Evolutionary conservation across 2,329 filamentous ascomycete species (phyloP), one percentile per base, ranked within the genome.

Genomic region (Leptographium lundbergii): DNA sequence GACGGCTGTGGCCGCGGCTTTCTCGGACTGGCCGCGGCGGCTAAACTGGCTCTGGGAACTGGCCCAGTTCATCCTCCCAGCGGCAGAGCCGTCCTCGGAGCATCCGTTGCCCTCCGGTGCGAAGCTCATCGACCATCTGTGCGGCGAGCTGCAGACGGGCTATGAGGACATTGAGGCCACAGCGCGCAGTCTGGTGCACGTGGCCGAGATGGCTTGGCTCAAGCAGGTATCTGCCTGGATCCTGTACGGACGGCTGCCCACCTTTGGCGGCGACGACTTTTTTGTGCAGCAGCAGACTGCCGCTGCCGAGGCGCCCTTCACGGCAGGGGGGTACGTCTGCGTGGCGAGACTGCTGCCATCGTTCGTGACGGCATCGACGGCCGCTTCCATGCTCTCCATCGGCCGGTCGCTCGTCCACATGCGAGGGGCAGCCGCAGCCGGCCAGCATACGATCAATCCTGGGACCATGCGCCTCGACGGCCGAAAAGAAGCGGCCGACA

Each of bases 211-310:
- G 34, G 88, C 91, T 10, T 99, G 94, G 94, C 75, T 97, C 67
- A 88, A 90, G 70, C 91, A 96, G 68, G 79, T 95, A 13, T 88
- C 90, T 4, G 88, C 88, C 29, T 99, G 92, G 92, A 79, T 97
- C 10, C 73, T 97, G 17, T 95, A 96, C 69, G 94, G 94, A 6
- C 84, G 87, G 56, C 73, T 96, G 60, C 91, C 92, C 0, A 80
- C 79, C 17, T 85, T 89, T 68, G 90, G 89, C 3, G 81, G 79
- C 6, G 79, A 81, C n/a, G 92, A 97, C 71, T 97, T 97, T 69
- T 96, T 96, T 69, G 82, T 97, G 36, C 80, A 81, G 67, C 77
- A 54, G 27, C 34, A 25, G 50, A 11, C 10, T 13, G 7, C 13
- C 6, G 19, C n/a, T 6, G 19, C 52, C 11, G 29, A 19, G 19